Conservation (phyloP, 2,329 filamentous ascomycete genomes). For the Neocatenulostroma microsporum region DNA sequence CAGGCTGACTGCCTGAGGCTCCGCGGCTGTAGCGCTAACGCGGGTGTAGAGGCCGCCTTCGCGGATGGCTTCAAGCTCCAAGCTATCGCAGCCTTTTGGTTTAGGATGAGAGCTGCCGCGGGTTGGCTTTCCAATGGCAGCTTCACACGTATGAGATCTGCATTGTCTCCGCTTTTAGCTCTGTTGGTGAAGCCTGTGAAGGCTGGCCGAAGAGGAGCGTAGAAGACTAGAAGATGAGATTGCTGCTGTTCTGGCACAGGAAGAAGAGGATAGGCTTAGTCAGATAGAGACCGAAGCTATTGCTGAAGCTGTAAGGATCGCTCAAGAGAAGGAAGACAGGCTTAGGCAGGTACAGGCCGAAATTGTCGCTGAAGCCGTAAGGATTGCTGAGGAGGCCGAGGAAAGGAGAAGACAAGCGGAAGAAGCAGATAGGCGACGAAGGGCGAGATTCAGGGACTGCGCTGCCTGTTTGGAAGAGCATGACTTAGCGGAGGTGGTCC, state of each 20-base stretch:
- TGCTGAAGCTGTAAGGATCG: not conserved
- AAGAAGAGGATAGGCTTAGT: not conserved
- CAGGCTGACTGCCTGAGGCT: too few species aligned
- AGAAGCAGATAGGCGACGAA: not conserved
- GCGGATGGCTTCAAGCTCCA: too few species aligned
- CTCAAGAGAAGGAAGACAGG: not conserved
- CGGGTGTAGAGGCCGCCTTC: too few species aligned
- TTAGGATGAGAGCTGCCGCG: too few species aligned
- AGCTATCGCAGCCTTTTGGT: too few species aligned
- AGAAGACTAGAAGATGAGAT: not conserved
- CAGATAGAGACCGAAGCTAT: not conserved
- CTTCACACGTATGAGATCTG: too few species aligned
- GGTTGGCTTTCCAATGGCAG: too few species aligned
- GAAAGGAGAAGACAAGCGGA: not conserved
- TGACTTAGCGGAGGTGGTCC: not conserved
- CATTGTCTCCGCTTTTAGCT: too few species aligned
- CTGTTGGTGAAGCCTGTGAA: too few species aligned
- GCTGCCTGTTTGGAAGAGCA: slow-evolving; percentile 1
- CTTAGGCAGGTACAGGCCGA: not conserved
- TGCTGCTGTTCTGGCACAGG: not conserved
- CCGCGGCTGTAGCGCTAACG: too few species aligned
- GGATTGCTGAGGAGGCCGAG: not conserved
- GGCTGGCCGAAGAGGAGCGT: not conserved
- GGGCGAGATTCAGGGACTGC: not conserved
- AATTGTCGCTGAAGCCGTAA: not conserved